Conservation (phyloP, 2,329 filamentous ascomycete genomes). For the Claviceps spartinae region DNA sequence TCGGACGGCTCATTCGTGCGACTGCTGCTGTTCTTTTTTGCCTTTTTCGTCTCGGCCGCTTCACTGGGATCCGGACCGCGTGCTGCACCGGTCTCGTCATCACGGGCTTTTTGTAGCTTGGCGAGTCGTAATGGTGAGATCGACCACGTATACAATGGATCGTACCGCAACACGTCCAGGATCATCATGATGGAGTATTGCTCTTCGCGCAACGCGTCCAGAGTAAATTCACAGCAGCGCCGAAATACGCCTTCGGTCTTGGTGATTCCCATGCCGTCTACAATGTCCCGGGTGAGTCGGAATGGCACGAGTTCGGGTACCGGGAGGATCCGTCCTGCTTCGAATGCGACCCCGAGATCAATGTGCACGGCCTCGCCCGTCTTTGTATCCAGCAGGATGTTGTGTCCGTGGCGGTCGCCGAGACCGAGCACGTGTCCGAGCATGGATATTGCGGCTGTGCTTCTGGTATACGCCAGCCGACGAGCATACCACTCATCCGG, state of each 20-base stretch:
- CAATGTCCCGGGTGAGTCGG: constrained; percentile 81
- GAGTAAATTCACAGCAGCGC: constrained; percentile 94
- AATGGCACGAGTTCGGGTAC: constrained; percentile 95
- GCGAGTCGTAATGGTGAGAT: constrained; percentile 57
- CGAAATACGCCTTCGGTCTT: constrained; percentile 93
- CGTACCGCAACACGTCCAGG: constrained; percentile 92
- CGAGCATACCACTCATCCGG: constrained; percentile 93
- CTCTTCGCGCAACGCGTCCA: constrained; percentile 89
- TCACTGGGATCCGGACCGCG: constrained; percentile 26
- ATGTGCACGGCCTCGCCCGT: constrained; percentile 95
- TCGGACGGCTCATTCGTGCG: constrained; percentile 50
- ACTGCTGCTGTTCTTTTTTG: constrained; percentile 19
- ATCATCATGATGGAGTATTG: constrained; percentile 98
- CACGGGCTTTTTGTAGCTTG: constrained; percentile 50
- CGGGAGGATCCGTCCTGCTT: constrained; percentile 86
- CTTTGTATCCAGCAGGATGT: constrained; percentile 81
- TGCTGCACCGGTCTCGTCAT: constrained; percentile 24
- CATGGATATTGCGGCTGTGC: constrained; percentile 89
- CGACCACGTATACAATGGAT: constrained; percentile 93
- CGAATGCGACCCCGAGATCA: constrained; percentile 91
- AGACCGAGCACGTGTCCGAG: constrained; percentile 86
- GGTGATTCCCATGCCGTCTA: constrained; percentile 93
- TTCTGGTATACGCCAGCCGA: constrained; percentile 80
- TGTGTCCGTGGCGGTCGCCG: constrained; percentile 90
- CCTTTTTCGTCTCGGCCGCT: constrained; percentile 25